phyloP scores from a whole-genome alignment of 306 rosid species.

The Prunus mongolica region DNA sequence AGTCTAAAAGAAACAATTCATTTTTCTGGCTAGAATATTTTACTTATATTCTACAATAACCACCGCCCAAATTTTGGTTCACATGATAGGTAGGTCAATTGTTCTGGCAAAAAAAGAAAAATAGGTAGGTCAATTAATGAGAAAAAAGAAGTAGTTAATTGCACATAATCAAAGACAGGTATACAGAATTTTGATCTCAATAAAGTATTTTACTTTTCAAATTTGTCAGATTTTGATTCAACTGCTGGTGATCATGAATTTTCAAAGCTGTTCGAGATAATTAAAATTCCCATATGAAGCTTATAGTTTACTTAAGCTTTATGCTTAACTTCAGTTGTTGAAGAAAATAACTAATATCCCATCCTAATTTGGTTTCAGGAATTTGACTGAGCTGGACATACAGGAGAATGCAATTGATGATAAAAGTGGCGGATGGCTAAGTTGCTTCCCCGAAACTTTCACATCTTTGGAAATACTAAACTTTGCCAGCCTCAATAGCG shows the following conservation, averaged over 20 bases:
- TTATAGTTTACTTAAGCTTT: background rate
- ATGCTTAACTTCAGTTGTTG: background rate
- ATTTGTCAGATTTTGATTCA: background rate
- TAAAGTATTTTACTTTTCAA: background rate
- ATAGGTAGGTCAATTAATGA: no score
- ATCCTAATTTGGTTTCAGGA: slow-evolving; percentile 46
- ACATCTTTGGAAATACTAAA: slow-evolving; percentile 76
- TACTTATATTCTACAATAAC: background rate
- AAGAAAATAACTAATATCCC: background rate
- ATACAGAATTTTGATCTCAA: background rate
- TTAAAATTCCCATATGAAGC: no score
- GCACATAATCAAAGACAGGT: no score
- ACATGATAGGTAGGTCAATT: background rate
- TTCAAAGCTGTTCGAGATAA: background rate
- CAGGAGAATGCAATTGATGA: slow-evolving; percentile 69
- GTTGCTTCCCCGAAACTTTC: slow-evolving; percentile 73
- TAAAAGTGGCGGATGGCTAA: slow-evolving; percentile 68
- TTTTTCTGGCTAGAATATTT: background rate
- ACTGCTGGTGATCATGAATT: background rate
- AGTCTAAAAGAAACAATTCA: no score
- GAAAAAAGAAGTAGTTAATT: no score
- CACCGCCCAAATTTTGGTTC: background rate
- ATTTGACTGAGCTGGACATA: slow-evolving; percentile 73
- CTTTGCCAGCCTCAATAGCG: slow-evolving; percentile 57
- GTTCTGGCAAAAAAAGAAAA: no score